Conservation (phyloP, 441 rosid genomes). For the Syzygium malaccense region DNA sequence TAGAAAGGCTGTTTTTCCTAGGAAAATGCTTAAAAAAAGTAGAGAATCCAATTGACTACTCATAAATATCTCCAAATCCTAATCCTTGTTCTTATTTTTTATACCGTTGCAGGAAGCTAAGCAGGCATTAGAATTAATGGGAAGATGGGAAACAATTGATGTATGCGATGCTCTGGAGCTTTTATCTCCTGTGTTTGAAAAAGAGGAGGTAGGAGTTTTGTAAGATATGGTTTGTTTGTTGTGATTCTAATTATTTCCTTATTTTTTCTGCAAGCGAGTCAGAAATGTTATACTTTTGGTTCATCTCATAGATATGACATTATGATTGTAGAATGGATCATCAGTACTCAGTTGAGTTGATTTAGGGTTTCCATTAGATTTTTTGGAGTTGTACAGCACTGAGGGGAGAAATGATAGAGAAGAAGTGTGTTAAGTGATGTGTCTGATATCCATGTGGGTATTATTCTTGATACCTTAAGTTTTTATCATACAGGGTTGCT, state of each 20-base stretch:
- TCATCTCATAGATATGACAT: neutral
- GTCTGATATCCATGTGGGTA: neutral
- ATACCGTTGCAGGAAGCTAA: constrained; percentile 83
- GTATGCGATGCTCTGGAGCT: constrained; percentile 95
- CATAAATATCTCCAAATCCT: neutral
- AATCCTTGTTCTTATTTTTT: neutral
- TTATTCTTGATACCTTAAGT: neutral
- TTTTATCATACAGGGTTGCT: neutral
- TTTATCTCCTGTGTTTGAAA: constrained; percentile 89
- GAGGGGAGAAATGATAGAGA: neutral
- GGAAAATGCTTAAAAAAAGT: neutral
- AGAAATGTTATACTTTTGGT: neutral
- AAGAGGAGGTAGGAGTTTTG: constrained; percentile 72
- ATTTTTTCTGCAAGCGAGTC: neutral
- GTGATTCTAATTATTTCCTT: neutral
- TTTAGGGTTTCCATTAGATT: neutral
- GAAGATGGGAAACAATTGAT: constrained; percentile 92
- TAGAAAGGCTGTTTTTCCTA: neutral
- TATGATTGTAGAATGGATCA: neutral
- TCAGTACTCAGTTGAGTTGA: neutral
- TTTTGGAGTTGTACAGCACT: neutral
- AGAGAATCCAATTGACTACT: neutral
- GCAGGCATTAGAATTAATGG: constrained; percentile 89
- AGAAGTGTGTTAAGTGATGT: neutral
- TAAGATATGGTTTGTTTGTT: neutral